Percentiles rank a stretch among this genome's conserved stretches.
Evolutionary conservation across 2,329 filamentous ascomycete genomes (phyloP).

Genomic region (Dactylonectria estremocensis): DNA sequence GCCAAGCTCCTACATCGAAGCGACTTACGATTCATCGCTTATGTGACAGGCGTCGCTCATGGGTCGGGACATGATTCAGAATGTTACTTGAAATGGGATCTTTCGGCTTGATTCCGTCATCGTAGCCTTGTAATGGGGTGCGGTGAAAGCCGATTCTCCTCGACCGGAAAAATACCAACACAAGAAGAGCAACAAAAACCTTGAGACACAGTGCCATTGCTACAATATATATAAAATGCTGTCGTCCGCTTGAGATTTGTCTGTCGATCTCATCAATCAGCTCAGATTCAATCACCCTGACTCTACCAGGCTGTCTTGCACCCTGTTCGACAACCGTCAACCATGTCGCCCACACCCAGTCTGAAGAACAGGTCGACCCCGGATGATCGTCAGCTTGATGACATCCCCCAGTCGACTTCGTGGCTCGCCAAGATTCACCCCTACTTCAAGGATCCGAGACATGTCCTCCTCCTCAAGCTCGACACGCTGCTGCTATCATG

Average conservation of each 20-base stretch:
- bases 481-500: slow-evolving; percentile 48
- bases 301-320: background rate
- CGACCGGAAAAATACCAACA: background rate
- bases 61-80: slow-evolving; percentile 9
- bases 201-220: too few relatives aligned
- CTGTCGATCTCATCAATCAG: background rate
- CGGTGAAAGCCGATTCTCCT: background rate
- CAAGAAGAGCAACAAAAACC: background rate
- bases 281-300: background rate
- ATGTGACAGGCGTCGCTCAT: background rate
- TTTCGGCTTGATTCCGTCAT: slow-evolving; percentile 27
- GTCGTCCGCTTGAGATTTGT: background rate
- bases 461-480: slow-evolving; percentile 49
- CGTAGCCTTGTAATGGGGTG: slow-evolving; percentile 21
- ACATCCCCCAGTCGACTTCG: slow-evolving; percentile 35
- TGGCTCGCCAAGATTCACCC: slow-evolving; percentile 51
- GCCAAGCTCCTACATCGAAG: background rate
- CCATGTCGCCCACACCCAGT: slow-evolving; percentile 33
- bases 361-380: slow-evolving; percentile 13
- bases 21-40: background rate
- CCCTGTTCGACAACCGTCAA: background rate
- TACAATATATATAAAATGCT: slow-evolving; percentile 14
- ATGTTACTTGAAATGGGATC: slow-evolving; percentile 20
- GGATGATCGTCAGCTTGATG: background rate
- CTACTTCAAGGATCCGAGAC: slow-evolving; percentile 48